These are phyloP conservation scores for Irpex lacteus DNA, from an alignment of 1,284 basidiomycete genomes.

Conservation along the genomic window DNA sequence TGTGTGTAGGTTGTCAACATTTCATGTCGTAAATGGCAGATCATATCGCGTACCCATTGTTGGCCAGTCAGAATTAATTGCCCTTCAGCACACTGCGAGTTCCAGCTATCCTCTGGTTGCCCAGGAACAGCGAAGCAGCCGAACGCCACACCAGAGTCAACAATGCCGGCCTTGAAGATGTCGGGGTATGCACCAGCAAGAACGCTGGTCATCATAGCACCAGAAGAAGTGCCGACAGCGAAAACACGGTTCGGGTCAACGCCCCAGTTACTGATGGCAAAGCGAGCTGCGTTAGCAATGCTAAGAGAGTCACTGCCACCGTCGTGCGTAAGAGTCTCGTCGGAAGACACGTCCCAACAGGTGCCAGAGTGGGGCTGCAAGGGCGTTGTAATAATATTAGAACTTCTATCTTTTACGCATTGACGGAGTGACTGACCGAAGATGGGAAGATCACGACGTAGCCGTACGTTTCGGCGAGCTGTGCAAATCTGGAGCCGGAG, in stretches of 20 bases:
- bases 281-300: conserved; percentile 47
- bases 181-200: conserved; percentile 54
- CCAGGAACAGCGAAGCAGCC: conserved; percentile 48
- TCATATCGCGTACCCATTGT: conserved; percentile 38
- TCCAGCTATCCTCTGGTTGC: conserved; percentile 38
- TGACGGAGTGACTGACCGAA: background rate
- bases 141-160: conserved; percentile 52
- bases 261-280: conserved; percentile 46
- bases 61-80: conserved; percentile 42
- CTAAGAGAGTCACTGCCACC: conserved; percentile 51
- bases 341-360: conserved; percentile 56
- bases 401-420: background rate
- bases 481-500: conserved; percentile 45
- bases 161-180: conserved; percentile 46
- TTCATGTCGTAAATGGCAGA: too few species aligned
- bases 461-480: conserved; percentile 43
- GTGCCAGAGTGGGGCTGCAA: conserved; percentile 26
- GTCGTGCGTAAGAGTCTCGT: conserved; percentile 50
- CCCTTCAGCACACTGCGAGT: conserved; percentile 43
- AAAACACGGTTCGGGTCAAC: conserved; percentile 46
- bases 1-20: background rate
- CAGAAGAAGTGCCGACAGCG: conserved; percentile 50
- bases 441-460: conserved; percentile 48
- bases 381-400: background rate
- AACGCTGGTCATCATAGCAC: conserved; percentile 64